Evolutionary conservation across 1,284 basidiomycete genomes (phyloP).

Genomic region (Mycena sp.): DNA sequence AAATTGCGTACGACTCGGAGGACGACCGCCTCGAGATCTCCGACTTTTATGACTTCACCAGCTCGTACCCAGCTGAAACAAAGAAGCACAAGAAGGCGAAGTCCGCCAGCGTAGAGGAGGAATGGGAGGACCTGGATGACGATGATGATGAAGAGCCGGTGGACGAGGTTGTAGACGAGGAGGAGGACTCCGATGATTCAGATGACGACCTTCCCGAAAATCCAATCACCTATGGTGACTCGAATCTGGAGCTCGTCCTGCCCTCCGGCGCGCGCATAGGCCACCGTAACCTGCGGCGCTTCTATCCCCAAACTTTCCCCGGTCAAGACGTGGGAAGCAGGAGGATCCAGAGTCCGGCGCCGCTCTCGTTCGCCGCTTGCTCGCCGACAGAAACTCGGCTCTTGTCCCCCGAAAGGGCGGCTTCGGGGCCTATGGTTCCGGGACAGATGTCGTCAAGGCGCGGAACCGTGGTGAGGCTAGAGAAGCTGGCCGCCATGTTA

Average conservation of each 20-base stretch:
- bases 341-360: conserved; percentile 77
- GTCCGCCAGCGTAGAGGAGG: conserved; percentile 49
- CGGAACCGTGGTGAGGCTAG: conserved; percentile 94
- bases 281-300: conserved; percentile 87
- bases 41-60: conserved; percentile 94
- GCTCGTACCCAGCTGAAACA: conserved; percentile 75
- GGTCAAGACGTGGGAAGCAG: conserved; percentile 37
- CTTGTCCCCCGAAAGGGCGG: conserved; percentile 88
- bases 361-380: conserved; percentile 76
- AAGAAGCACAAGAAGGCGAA: conserved; percentile 40
- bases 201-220: conserved; percentile 62
- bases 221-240: conserved; percentile 77
- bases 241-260: conserved; percentile 90
- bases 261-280: conserved; percentile 94
- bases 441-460: conserved; percentile 88
- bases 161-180: too few species aligned
- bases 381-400: conserved; percentile 84
- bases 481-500: conserved; percentile 90
- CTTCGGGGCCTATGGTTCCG: conserved; percentile 84
- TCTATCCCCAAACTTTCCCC: conserved; percentile 88
- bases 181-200: too few species aligned
- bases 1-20: conserved; percentile 90
- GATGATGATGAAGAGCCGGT: conserved; percentile 61
- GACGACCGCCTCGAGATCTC: conserved; percentile 88
- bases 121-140: conserved; percentile 70